A percentile compares a stretch with the other conserved stretches of the same genome.
These are phyloP conservation scores for Iris macrosiphon DNA, from an alignment of 106 monocot genomes.

Conservation along the genomic window DNA sequence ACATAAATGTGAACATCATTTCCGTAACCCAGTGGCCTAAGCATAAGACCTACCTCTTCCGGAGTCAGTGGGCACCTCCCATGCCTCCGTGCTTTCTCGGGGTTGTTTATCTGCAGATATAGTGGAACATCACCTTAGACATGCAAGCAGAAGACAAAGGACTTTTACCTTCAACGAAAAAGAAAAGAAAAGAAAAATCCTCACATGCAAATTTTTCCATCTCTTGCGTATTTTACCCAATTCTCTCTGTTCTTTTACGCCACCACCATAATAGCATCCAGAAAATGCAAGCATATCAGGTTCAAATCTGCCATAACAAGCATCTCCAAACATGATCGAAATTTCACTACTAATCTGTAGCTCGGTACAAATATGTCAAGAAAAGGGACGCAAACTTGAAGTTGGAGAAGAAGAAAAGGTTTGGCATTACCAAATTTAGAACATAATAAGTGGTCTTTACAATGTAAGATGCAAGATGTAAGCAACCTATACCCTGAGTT, in stretches of 20 bases:
- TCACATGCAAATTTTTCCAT: slow-evolving; percentile 95
- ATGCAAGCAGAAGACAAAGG: too few relatives aligned
- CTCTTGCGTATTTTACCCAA: slow-evolving; percentile 77
- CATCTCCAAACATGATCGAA: background rate
- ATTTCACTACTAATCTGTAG: too few relatives aligned
- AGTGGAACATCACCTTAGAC: too few relatives aligned
- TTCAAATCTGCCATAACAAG: slow-evolving; percentile 69
- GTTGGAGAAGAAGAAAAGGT: too few relatives aligned
- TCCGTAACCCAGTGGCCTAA: slow-evolving; percentile 74
- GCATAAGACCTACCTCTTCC: slow-evolving; percentile 81
- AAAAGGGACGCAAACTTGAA: too few relatives aligned
- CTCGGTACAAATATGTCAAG: too few relatives aligned
- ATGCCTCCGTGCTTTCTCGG: slow-evolving; percentile 72
- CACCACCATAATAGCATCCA: slow-evolving; percentile 98
- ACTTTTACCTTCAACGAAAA: too few relatives aligned
- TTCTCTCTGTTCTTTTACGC: slow-evolving; percentile 86
- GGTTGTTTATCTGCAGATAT: slow-evolving; percentile 46
- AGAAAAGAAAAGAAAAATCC: background rate
- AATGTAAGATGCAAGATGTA: too few relatives aligned
- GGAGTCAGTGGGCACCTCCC: slow-evolving; percentile 88
- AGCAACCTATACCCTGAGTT: too few relatives aligned
- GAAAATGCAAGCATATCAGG: slow-evolving; percentile 99
- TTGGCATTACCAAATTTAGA: too few relatives aligned
- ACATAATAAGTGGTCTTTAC: too few relatives aligned
- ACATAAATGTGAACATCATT: slow-evolving; percentile 75